Evolutionary conservation across 139 green algal species (phyloP), one percentile per base, ranked within the genome.

Genomic region (Astrephomene gubernaculifera): DNA sequence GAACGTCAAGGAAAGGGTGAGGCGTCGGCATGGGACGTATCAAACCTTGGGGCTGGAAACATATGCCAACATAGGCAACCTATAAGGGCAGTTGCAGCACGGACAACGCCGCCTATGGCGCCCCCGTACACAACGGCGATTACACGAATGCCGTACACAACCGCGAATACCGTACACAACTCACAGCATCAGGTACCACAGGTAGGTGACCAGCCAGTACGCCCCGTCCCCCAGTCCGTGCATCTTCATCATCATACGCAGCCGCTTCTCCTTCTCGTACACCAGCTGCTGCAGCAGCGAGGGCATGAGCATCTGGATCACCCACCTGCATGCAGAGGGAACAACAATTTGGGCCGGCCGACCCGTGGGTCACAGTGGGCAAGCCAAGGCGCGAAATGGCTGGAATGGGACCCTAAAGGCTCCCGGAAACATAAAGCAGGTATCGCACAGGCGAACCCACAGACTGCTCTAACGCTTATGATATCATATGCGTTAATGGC

Each of bases 201-300:
- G 29, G 89, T 97, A 99, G 57, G 96, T 94, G 19, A 94, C 83
- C 25, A 93, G 38, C 89, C 90, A 94, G 88, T 94, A 97, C 0
- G 89, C 86, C 0, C 29, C 80, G 73, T 97, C 94, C 1, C 92
- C 90, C 64, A 98, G 92, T 24, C 95, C 95, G 61, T 99, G 97
- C 96, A 99, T 98, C 87, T 97, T 97, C 96, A 99, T 99, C 93
- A 98, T 99, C 70, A 94, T 97, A 68, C 96, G 90, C 85, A 99
- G 87, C 45, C 92, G 80, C 79, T 94, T 92, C 90, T 96, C 90
- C 91, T 97, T 97, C 87, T 97, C 94, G 70, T 94, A 94, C 73
- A 93, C 87, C 83, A 82, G 74, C 84, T 86, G 84, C 60, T 88
- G 84, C 64, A 88, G 84, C 14, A 96, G 94, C 33, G 93, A 78